Evolutionary conservation across 2,329 filamentous ascomycete species (phyloP), one percentile per base, ranked within the genome.

Genomic region (Oidium heveae): DNA sequence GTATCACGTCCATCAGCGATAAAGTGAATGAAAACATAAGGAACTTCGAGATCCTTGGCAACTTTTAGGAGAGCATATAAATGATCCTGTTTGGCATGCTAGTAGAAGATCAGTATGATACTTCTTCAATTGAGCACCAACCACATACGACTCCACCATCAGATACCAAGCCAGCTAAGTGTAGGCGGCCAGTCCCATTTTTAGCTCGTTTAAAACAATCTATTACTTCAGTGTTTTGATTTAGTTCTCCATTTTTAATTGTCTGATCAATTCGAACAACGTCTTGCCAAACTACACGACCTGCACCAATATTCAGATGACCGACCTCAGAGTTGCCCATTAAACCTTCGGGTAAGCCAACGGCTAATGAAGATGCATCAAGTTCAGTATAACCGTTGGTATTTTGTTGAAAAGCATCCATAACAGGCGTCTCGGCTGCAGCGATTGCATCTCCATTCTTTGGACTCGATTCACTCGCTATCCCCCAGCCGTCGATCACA

Each of bases 291-390:
- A 98, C 91, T 58, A 98, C 91, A 65, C 91, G 79, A 56, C 91
- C 91, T 57, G 91, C 91, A 64, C 91, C 91, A 68, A 98, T 96
- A 75, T 98, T 98, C 72, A 98, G 71, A 70, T 98, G 91, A 58
- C 91, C 91, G 68, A 98, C 91, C 70, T 98, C 91, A 63, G 86
- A 94, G 75, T 98, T 98, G 61, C 91, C 91, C 91, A 98, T 98
- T 61, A 98, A 74, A 57, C 91, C 91, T 67, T 98, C 88, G 20
- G 91, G 91, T 54, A 98, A 78, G 61, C 91, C 91, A 60, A 98
- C 91, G 49, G 91, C 91, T 57, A 94, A 77, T 46, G 91, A 96
- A 2, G 91, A 96, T 56, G 91, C 91, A 63, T 98, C 91, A 58
- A 98, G 82, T 71, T 93, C 81, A 59, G 85, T 86, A 72, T 82